Conservation (phyloP, 2,329 filamentous ascomycete genomes). For the Thelonectria olida region DNA sequence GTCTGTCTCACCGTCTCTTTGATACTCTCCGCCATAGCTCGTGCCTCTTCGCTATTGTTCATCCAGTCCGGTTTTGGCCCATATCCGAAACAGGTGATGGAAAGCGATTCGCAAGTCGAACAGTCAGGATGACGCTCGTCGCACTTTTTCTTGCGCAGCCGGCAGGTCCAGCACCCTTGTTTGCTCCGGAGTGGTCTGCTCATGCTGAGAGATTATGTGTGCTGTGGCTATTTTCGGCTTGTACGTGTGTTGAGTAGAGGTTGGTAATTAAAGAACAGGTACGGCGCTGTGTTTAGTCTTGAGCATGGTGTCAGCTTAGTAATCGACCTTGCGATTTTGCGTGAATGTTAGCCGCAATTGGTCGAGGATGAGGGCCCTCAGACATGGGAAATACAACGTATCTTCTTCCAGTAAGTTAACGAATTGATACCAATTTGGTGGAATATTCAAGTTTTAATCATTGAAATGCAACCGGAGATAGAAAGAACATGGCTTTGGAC, state of each 20-base stretch:
- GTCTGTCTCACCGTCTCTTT: constrained; percentile 1
- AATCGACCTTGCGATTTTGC: no score
- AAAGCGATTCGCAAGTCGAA: constrained; percentile 3
- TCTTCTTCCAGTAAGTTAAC: no score
- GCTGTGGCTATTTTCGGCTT: not conserved
- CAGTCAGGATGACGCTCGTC: constrained; percentile 7
- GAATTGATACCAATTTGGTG: no score
- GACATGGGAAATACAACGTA: no score
- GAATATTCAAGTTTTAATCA: no score
- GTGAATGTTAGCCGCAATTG: no score
- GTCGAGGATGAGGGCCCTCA: no score
- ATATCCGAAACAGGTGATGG: constrained; percentile 16
- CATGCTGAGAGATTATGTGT: constrained; percentile 25
- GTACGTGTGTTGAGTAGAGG: not conserved
- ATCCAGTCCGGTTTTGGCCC: constrained; percentile 16
- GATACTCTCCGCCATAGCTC: not conserved
- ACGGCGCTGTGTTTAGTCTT: no score
- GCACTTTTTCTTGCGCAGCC: constrained; percentile 14
- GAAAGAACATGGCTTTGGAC: no score
- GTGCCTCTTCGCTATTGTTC: not conserved
- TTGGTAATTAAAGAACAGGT: not conserved
- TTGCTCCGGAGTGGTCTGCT: constrained; percentile 17
- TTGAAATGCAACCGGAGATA: no score
- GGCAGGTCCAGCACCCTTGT: constrained; percentile 16
- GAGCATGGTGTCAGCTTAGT: no score